Percentiles rank a stretch among this genome's conserved stretches.
These are phyloP conservation scores for Ramaria rubella DNA, from an alignment of 768 basidiomycete genomes.

Conservation along the genomic window DNA sequence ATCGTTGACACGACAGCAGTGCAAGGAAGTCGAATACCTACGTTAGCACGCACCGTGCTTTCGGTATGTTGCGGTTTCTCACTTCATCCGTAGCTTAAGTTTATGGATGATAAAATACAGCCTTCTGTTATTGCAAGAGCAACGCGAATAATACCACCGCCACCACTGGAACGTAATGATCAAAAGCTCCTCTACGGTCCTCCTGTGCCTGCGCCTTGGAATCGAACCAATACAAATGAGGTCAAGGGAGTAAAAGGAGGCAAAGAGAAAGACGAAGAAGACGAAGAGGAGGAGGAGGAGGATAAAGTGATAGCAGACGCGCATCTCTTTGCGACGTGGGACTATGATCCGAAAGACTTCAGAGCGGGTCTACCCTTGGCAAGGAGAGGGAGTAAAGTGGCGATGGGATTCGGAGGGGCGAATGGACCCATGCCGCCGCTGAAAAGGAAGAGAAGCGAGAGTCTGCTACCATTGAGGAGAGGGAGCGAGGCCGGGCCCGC, in stretches of 20 bases:
- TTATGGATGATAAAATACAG: constrained; percentile 23
- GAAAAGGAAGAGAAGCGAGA: constrained; percentile 3
- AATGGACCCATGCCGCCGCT: background rate
- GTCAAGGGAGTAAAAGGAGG: constrained; percentile 20
- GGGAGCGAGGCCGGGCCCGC: background rate
- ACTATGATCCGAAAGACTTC: constrained; percentile 41
- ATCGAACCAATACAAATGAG: constrained; percentile 26
- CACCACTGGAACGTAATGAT: constrained; percentile 50
- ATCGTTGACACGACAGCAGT: constrained; percentile 51
- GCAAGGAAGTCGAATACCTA: constrained; percentile 59
- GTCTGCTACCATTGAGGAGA: background rate
- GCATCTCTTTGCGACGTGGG: constrained; percentile 51
- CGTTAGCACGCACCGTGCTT: constrained; percentile 58
- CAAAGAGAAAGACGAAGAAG: constrained; percentile 20
- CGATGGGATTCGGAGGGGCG: background rate
- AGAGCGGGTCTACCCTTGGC: constrained; percentile 30
- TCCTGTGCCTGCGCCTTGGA: constrained; percentile 19
- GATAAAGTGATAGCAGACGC: constrained; percentile 43
- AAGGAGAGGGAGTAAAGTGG: constrained; percentile 22
- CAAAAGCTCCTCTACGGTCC: constrained; percentile 37
- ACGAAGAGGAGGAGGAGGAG: constrained; percentile 25
- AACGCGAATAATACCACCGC: constrained; percentile 59
- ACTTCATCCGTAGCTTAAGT: background rate
- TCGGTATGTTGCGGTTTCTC: constrained; percentile 40
- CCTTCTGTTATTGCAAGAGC: constrained; percentile 52